Evolutionary conservation across 108 stramenopile genomes (phyloP).

Genomic region (Hondaea fermentalgiana): DNA sequence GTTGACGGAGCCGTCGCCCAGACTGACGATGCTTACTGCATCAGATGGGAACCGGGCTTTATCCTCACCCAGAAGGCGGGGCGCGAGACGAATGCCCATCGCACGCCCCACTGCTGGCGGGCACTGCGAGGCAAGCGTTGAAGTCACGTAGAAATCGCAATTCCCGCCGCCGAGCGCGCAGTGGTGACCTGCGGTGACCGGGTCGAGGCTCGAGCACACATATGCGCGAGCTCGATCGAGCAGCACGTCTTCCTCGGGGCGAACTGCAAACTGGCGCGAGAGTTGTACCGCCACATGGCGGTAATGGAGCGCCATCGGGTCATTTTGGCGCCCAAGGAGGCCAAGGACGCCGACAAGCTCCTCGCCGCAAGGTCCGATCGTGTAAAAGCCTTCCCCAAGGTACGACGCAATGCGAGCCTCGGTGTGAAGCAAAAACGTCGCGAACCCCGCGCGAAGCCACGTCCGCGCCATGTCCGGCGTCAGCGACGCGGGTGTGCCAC

Average conservation of each 20-base stretch:
- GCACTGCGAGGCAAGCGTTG: constrained; percentile 70
- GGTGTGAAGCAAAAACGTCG: constrained; percentile 65
- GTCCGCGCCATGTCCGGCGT: not conserved
- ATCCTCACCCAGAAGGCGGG: not conserved
- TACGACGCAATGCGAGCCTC: constrained; percentile 66
- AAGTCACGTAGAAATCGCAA: constrained; percentile 33
- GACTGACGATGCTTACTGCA: constrained; percentile 56
- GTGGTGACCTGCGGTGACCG: constrained; percentile 72
- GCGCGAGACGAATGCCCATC: constrained; percentile 57
- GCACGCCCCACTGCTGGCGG: constrained; percentile 73
- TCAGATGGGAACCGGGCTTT: not conserved
- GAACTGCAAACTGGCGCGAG: constrained; percentile 46
- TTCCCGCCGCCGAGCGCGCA: constrained; percentile 61
- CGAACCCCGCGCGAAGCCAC: constrained; percentile 53
- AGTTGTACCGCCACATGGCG: constrained; percentile 60
- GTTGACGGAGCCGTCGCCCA: constrained; percentile 73
- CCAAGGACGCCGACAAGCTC: constrained; percentile 56
- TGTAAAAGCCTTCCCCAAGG: constrained; percentile 69
- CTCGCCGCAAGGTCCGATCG: constrained; percentile 82
- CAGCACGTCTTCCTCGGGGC: constrained; percentile 49
- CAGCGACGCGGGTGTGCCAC: no score
- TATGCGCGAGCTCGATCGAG: constrained; percentile 69
- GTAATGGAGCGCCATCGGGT: constrained; percentile 69
- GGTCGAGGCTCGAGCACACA: constrained; percentile 58
- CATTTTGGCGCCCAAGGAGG: constrained; percentile 34